A percentile compares a stretch with the other conserved stretches of the same genome.
Conservation (phyloP, 2,329 filamentous ascomycete genomes). For the Stagonosporopsis cucurbitacearum region DNA sequence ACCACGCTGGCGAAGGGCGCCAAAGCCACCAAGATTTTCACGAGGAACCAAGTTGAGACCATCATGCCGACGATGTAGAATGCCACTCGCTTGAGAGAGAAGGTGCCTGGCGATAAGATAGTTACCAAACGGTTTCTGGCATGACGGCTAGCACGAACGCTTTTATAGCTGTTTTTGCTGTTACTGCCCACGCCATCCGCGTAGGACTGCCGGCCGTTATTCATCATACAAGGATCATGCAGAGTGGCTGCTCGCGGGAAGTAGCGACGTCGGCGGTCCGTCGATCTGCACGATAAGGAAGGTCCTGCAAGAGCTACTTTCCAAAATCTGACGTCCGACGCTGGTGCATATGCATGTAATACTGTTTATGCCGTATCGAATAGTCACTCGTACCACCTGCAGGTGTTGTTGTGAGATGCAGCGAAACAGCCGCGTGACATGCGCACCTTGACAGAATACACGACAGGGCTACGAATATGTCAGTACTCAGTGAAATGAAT, state of each 20-base stretch:
- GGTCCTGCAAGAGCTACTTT: neutral
- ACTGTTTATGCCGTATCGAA: neutral
- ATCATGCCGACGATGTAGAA: conserved; percentile 20
- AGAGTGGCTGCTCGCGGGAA: conserved; percentile 18
- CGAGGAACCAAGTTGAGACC: conserved; percentile 28
- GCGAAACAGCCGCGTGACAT: conserved; percentile 7
- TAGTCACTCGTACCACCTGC: conserved; percentile 11
- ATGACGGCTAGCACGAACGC: neutral
- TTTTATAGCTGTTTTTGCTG: conserved; percentile 22
- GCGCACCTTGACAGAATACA: neutral
- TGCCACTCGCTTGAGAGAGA: neutral
- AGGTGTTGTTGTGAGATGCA: conserved; percentile 12
- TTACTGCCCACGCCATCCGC: conserved; percentile 8
- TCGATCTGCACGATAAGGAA: conserved; percentile 29
- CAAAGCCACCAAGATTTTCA: conserved; percentile 27
- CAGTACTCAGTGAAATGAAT: neutral
- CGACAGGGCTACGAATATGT: neutral
- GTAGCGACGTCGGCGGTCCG: conserved; percentile 13
- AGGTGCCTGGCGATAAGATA: neutral
- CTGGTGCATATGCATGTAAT: conserved; percentile 10
- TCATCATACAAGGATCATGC: conserved; percentile 19
- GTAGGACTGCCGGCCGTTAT: conserved; percentile 19
- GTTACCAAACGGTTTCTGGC: neutral
- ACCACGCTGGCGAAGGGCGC: conserved; percentile 26
- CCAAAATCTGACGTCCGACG: neutral